A percentile compares a stretch with the other conserved stretches of the same genome.
phyloP scores from a whole-genome alignment of 2,329 filamentous ascomycete species.

The Cytospora schulzeri region DNA sequence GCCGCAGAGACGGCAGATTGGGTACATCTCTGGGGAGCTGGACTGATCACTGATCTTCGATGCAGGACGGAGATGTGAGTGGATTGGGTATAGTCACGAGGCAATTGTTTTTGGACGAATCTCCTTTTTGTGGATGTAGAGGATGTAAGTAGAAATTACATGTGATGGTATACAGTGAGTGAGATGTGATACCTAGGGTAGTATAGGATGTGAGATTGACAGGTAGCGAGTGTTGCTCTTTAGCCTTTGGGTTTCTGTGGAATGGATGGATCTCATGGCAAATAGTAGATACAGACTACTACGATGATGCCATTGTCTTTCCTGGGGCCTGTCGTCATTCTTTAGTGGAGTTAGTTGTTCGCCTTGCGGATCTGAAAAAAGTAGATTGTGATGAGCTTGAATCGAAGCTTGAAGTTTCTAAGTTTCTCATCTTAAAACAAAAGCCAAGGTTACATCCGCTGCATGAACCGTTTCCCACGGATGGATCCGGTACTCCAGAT shows the following conservation, averaged over 20 bases:
- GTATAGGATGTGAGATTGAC: not conserved
- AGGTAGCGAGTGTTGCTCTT: not conserved
- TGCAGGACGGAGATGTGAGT: not conserved
- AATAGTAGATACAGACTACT: not conserved
- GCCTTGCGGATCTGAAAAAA: not conserved
- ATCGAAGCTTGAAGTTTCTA: constrained; percentile 14
- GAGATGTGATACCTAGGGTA: too few species aligned
- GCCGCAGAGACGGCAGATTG: constrained; percentile 53
- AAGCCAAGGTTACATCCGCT: not conserved
- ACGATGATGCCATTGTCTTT: constrained; percentile 11
- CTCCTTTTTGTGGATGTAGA: not conserved
- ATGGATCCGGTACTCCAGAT: not conserved
- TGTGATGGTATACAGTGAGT: not conserved
- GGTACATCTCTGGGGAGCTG: constrained; percentile 57
- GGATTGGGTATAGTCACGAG: constrained; percentile 2
- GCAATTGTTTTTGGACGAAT: constrained; percentile 7
- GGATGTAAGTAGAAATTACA: not conserved
- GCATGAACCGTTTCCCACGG: not conserved
- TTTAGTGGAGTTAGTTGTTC: not conserved
- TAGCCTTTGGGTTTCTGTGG: not conserved
- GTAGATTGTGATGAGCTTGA: constrained; percentile 13
- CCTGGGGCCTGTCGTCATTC: not conserved
- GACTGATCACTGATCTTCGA: constrained; percentile 36
- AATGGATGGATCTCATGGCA: constrained; percentile 6
- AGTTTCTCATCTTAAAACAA: not conserved